Evolutionary conservation across 2,329 filamentous ascomycete species (phyloP).

Genomic region (Fusarium udum): DNA sequence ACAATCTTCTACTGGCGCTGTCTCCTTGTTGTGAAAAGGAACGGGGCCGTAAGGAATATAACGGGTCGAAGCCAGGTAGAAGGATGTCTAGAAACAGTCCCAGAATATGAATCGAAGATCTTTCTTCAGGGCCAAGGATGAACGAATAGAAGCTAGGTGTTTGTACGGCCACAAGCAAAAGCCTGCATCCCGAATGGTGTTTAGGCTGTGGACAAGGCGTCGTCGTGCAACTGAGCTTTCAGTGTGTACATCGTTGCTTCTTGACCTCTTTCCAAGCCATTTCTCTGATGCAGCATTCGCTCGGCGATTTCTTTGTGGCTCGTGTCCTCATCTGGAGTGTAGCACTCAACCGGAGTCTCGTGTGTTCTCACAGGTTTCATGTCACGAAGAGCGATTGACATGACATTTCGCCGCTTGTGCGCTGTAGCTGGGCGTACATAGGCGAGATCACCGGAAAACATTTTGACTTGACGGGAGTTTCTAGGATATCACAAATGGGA

Average conservation of each 20-base stretch:
- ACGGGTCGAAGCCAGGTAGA: not conserved
- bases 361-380: not conserved
- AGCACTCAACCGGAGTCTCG: not conserved
- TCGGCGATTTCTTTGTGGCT: not conserved
- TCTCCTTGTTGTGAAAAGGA: not conserved
- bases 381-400: conserved; percentile 30
- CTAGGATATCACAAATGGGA: too few relatives aligned
- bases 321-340: not conserved
- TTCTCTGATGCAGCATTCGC: not conserved
- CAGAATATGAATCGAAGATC: not conserved
- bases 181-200: not conserved
- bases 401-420: not conserved
- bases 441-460: conserved; percentile 45
- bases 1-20: too few relatives aligned
- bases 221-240: not conserved
- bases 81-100: not conserved
- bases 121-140: not conserved
- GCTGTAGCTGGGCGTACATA: conserved; percentile 30
- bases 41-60: not conserved
- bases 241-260: not conserved
- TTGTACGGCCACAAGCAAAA: not conserved
- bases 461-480: conserved; percentile 6
- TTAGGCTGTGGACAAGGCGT: not conserved
- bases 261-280: not conserved
- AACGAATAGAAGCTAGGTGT: not conserved